Conservation (phyloP, 2,329 filamentous ascomycete species). For the Aspergillus sp. region DNA sequence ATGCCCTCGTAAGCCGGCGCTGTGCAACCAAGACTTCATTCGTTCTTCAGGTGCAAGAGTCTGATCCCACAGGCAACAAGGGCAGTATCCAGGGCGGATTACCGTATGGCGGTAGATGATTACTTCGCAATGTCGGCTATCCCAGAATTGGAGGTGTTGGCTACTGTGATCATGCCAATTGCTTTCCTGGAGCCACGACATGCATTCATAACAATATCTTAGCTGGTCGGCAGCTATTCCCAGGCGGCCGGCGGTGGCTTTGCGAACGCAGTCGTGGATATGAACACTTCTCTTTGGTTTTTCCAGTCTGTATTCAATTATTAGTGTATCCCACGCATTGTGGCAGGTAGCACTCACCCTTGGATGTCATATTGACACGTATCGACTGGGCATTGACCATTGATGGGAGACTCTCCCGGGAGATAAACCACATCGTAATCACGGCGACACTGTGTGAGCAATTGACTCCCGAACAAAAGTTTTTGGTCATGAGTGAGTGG, state of each 20-base stretch:
- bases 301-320: too few relatives aligned
- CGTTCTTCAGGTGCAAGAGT: neutral
- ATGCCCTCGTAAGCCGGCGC: neutral
- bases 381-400: conserved; percentile 14
- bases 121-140: conserved; percentile 15
- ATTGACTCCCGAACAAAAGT: conserved; percentile 17
- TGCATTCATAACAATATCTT: conserved; percentile 14
- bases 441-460: neutral
- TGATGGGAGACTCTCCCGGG: conserved; percentile 11
- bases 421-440: conserved; percentile 21
- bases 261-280: too few relatives aligned
- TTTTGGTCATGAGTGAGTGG: conserved; percentile 18
- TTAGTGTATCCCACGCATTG: too few relatives aligned
- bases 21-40: conserved; percentile 5
- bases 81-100: conserved; percentile 7
- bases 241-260: too few relatives aligned
- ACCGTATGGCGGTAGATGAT: conserved; percentile 12
- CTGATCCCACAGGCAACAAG: conserved; percentile 8
- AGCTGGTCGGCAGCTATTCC: too few relatives aligned
- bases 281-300: too few relatives aligned
- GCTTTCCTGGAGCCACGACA: conserved; percentile 9
- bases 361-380: neutral
- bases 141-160: conserved; percentile 15
- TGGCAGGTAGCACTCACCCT: too few relatives aligned
- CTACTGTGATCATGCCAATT: too few relatives aligned